Percentiles rank a stretch among this genome's conserved stretches.
Evolutionary conservation across 1,284 basidiomycete genomes (phyloP).

Genomic region (Trichosporon faecale): DNA sequence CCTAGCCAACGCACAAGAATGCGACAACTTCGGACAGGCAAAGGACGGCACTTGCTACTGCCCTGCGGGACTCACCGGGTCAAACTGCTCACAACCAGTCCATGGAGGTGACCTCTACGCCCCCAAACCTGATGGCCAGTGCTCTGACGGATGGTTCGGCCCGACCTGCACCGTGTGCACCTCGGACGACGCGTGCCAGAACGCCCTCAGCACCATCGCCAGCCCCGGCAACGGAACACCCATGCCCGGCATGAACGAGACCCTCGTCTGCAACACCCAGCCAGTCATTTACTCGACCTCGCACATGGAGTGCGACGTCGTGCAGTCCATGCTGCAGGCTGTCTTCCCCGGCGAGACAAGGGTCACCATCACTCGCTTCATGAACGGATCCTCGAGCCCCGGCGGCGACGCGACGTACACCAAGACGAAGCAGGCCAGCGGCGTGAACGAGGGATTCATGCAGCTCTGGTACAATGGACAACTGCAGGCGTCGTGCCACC

Average conservation of each 20-base stretch:
- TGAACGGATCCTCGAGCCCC: conserved; percentile 66
- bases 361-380: conserved; percentile 71
- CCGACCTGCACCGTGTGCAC: conserved; percentile 29
- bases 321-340: conserved; percentile 74
- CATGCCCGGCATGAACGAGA: conserved; percentile 27
- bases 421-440: neutral
- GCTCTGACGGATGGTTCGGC: neutral
- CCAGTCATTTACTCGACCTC: conserved; percentile 36
- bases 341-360: conserved; percentile 66
- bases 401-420: conserved; percentile 36
- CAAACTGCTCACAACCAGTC: neutral
- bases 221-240: conserved; percentile 1
- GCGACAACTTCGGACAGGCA: neutral
- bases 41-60: neutral
- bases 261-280: conserved; percentile 31
- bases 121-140: neutral
- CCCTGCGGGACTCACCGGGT: neutral
- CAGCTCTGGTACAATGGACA: conserved; percentile 79
- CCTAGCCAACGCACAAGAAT: neutral
- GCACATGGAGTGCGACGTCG: conserved; percentile 42
- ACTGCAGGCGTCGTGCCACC: conserved; percentile 74
- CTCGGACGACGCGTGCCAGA: conserved; percentile 19
- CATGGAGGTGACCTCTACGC: neutral
- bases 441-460: conserved; percentile 58
- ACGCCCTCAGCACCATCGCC: neutral